Conservation (phyloP, 2,329 filamentous ascomycete genomes). For the Fusarium humuli region DNA sequence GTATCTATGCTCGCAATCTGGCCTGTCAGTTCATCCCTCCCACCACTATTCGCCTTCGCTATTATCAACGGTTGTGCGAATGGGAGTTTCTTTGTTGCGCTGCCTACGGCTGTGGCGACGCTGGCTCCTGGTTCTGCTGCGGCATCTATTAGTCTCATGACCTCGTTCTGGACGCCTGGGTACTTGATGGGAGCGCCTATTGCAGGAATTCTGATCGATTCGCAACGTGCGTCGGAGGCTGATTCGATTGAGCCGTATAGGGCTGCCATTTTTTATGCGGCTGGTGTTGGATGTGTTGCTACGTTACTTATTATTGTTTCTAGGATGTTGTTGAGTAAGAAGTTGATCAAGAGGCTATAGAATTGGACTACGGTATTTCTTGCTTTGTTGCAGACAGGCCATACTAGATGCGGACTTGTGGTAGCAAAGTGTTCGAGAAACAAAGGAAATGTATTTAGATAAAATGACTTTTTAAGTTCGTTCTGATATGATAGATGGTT, state of each 20-base stretch:
- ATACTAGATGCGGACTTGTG: no score
- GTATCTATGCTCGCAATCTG: neutral
- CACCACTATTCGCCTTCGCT: neutral
- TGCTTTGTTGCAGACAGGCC: no score
- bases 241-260: constrained; percentile 1
- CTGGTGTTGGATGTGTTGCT: neutral
- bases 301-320: neutral
- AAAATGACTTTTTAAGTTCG: no score
- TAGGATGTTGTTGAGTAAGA: neutral
- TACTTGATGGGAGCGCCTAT: constrained; percentile 3
- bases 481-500: no score
- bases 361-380: no score
- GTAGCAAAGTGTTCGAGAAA: no score
- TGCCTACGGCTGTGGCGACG: constrained; percentile 14
- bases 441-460: no score
- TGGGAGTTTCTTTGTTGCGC: constrained; percentile 14
- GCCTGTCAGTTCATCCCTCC: neutral
- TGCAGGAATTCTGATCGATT: neutral
- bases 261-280: constrained; percentile 10
- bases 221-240: neutral
- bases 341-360: neutral
- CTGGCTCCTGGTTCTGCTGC: constrained; percentile 6
- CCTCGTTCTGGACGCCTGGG: constrained; percentile 5
- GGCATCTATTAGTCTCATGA: neutral
- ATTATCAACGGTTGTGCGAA: constrained; percentile 13